phyloP scores from a whole-genome alignment of 148 eudicot species.

The Fagopyrum tataricum region DNA sequence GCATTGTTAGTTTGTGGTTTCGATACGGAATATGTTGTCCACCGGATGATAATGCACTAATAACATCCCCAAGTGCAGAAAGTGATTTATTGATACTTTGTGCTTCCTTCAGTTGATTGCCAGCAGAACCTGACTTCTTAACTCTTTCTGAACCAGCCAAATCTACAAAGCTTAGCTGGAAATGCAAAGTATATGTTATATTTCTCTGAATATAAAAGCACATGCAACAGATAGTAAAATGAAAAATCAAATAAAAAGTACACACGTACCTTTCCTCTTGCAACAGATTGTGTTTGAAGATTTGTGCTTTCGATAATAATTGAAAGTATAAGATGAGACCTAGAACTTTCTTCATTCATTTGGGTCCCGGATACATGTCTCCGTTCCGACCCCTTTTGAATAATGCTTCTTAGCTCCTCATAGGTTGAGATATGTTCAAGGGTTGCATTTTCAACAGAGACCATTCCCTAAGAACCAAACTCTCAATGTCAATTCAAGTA shows the following conservation, averaged over 20 bases:
- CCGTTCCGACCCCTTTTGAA: slow-evolving; percentile 84
- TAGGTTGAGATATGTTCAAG: slow-evolving; percentile 47
- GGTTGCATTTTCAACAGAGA: slow-evolving; percentile 81
- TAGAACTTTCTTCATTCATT: slow-evolving; percentile 95
- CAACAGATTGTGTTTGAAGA: slow-evolving; percentile 89
- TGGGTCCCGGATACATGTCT: slow-evolving; percentile 92
- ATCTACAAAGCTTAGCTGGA: slow-evolving; percentile 94
- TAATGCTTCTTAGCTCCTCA: slow-evolving; percentile 63
- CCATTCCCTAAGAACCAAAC: slow-evolving; percentile 63
- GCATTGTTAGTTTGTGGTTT: slow-evolving; percentile 93
- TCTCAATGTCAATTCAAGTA: not conserved
- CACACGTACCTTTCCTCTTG: slow-evolving; percentile 80
- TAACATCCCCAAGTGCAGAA: slow-evolving; percentile 97
- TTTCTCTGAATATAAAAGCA: not conserved
- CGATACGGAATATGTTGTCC: slow-evolving; percentile 92
- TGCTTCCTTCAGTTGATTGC: slow-evolving; percentile 87
- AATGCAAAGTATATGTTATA: not conserved
- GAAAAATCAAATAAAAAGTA: not conserved
- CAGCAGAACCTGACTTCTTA: slow-evolving; percentile 91
- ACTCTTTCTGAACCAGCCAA: slow-evolving; percentile 99
- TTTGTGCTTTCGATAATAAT: slow-evolving; percentile 86
- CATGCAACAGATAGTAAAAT: not conserved
- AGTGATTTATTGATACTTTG: slow-evolving; percentile 97
- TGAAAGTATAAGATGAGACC: slow-evolving; percentile 92
- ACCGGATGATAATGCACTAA: slow-evolving; percentile 77